Evolutionary conservation across 2,329 filamentous ascomycete species (phyloP).

Genomic region (Cordyceps fumosorosea): DNA sequence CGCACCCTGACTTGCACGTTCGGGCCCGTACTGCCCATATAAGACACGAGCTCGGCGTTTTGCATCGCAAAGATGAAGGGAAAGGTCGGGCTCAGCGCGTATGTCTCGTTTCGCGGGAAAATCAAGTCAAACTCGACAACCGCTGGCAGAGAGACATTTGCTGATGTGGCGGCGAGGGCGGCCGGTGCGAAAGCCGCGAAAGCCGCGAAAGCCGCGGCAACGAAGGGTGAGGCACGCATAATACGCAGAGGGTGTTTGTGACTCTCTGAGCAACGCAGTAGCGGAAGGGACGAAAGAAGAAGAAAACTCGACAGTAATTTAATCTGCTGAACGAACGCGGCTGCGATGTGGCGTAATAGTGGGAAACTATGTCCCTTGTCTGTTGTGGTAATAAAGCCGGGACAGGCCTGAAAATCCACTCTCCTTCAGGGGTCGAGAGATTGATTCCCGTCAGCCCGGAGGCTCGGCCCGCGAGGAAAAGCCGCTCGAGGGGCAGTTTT

Average conservation of each 20-base stretch:
- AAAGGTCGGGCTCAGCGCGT: neutral
- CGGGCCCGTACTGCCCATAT: neutral
- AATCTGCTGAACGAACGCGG: neutral
- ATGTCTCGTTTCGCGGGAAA: conserved; percentile 1
- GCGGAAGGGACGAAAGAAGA: neutral
- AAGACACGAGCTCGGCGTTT: neutral
- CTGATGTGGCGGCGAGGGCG: neutral
- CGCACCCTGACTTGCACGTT: neutral
- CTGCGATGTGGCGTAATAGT: neutral
- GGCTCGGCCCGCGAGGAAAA: neutral
- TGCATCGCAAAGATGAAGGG: neutral
- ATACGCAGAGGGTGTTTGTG: neutral
- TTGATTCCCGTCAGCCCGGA: neutral
- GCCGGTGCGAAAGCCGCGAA: neutral
- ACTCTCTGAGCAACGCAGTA: neutral
- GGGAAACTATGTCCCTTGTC: neutral
- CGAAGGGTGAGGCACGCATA: neutral
- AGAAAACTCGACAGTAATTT: neutral
- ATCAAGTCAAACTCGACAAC: conserved; percentile 1
- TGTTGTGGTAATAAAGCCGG: neutral
- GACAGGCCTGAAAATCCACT: neutral
- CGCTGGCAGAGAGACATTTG: neutral
- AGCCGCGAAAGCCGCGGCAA: neutral
- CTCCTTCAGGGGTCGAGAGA: neutral
- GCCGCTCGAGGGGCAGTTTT: neutral